Evolutionary conservation across 2,329 filamentous ascomycete species (phyloP).

Genomic region (Pseudogymnoascus sp.): DNA sequence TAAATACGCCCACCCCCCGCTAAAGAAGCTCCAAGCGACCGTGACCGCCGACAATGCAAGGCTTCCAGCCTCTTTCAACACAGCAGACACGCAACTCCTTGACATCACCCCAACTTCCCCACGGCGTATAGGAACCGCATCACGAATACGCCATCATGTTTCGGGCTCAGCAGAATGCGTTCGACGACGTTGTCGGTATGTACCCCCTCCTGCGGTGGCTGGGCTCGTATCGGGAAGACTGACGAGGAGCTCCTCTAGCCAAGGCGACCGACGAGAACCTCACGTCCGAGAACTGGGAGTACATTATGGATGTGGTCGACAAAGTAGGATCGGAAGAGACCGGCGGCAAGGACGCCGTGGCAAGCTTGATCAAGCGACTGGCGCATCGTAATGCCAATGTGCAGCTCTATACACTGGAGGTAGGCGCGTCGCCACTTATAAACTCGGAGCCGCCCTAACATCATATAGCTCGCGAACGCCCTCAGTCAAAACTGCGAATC

Average conservation of each 20-base stretch:
- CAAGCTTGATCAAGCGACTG: conserved; percentile 63
- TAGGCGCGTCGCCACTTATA: conserved; percentile 21
- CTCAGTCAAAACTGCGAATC: conserved; percentile 64
- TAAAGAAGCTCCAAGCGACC: conserved; percentile 9
- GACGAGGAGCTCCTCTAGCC: conserved; percentile 35
- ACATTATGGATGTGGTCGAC: conserved; percentile 36
- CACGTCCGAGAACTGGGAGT: conserved; percentile 63
- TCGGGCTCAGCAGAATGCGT: conserved; percentile 56
- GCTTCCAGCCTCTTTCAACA: conserved; percentile 10
- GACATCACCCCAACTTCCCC: background rate
- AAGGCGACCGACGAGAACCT: conserved; percentile 97
- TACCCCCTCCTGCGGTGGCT: conserved; percentile 15
- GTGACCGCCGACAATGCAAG: conserved; percentile 8
- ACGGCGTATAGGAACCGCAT: background rate
- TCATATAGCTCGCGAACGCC: conserved; percentile 56
- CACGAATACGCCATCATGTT: conserved; percentile 37
- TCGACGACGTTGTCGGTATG: conserved; percentile 62
- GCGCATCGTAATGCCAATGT: conserved; percentile 71
- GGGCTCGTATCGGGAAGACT: background rate
- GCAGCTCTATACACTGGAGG: conserved; percentile 66
- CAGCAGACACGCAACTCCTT: background rate
- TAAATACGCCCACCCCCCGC: conserved; percentile 6
- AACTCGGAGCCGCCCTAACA: background rate
- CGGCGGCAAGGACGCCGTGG: conserved; percentile 57
- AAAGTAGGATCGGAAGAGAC: conserved; percentile 33